phyloP scores from a whole-genome alignment of 163 green algal species.

The Scenedesmus sp. region DNA sequence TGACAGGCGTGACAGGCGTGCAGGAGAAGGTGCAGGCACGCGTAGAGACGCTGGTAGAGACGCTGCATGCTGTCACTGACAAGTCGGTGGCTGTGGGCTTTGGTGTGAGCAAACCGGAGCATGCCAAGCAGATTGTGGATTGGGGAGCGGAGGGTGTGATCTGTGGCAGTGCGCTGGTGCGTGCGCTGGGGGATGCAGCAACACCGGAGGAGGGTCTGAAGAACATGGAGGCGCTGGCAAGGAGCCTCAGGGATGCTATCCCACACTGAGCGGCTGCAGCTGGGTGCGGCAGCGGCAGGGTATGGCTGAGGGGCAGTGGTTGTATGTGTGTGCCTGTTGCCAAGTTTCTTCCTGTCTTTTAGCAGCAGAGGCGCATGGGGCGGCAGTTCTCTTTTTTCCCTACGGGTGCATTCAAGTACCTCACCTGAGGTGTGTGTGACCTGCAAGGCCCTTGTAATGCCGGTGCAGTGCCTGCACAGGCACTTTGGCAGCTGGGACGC shows the following conservation, averaged over 20 bases:
- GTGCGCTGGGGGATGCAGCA: constrained; percentile 83
- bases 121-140: constrained; percentile 81
- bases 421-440: too few species aligned
- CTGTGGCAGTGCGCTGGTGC: constrained; percentile 94
- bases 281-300: constrained; percentile 10
- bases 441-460: too few species aligned
- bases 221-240: constrained; percentile 76
- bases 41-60: constrained; percentile 89
- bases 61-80: constrained; percentile 87
- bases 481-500: neutral
- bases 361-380: neutral
- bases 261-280: constrained; percentile 33
- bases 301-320: neutral
- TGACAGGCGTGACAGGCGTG: constrained; percentile 96
- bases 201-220: constrained; percentile 77
- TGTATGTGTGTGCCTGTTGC: neutral
- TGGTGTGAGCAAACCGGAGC: constrained; percentile 92
- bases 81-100: constrained; percentile 97
- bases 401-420: too few species aligned
- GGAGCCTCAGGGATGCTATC: constrained; percentile 71
- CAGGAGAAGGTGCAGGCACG: constrained; percentile 74
- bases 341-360: neutral
- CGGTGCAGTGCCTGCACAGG: too few species aligned
- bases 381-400: too few species aligned
- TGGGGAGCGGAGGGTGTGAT: constrained; percentile 97